These are phyloP conservation scores for Rhizophagus clarus DNA, from an alignment of 192 early-diverging fungal genomes.

Conservation along the genomic window DNA sequence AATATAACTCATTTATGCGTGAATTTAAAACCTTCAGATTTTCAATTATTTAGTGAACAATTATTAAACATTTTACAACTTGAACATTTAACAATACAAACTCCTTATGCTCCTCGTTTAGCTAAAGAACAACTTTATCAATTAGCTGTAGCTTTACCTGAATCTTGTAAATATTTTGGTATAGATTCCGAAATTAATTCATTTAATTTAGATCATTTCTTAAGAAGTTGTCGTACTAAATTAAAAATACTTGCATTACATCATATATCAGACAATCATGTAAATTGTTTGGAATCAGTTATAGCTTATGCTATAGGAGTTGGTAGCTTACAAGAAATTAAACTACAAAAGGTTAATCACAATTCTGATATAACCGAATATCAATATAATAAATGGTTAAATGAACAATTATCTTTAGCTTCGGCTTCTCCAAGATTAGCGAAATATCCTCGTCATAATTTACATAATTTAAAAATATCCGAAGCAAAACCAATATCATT, in stretches of 20 bases:
- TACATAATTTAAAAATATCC: not conserved
- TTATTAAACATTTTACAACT: not conserved
- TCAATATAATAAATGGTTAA: not conserved
- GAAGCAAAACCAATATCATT: not conserved
- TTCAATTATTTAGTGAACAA: not conserved
- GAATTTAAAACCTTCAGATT: not conserved
- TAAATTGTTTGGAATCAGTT: not conserved
- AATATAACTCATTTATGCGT: not conserved
- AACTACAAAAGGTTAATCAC: not conserved
- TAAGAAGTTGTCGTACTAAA: not conserved
- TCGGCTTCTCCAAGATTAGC: no score
- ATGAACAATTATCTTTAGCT: not conserved
- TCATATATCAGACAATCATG: not conserved
- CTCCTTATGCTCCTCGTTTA: not conserved
- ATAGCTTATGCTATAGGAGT: not conserved
- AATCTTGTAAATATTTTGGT: not conserved
- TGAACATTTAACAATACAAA: not conserved
- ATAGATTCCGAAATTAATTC: not conserved
- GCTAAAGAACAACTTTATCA: not conserved
- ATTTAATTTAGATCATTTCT: not conserved
- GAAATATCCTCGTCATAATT: not conserved
- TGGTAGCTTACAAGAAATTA: not conserved
- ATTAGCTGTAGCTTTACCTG: not conserved
- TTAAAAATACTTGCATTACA: not conserved
- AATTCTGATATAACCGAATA: not conserved